These are phyloP conservation scores for Verbena officinalis DNA, from an alignment of 257 asterid genomes.

Conservation along the genomic window DNA sequence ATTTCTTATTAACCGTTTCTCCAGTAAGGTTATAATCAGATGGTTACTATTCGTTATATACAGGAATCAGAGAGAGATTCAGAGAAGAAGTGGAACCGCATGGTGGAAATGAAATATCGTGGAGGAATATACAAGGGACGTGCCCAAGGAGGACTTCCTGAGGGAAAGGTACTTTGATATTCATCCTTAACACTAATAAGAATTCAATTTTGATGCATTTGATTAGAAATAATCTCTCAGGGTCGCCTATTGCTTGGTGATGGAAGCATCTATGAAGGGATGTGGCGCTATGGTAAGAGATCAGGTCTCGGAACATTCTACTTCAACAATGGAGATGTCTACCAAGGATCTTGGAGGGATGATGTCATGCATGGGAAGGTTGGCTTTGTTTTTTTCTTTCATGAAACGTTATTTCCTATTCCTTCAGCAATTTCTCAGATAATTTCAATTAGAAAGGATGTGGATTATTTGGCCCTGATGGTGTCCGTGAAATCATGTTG, in stretches of 20 bases:
- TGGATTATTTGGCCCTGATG: neutral
- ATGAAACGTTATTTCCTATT: slow-evolving; percentile 1
- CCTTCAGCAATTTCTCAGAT: neutral
- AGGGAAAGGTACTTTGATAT: slow-evolving; percentile 80
- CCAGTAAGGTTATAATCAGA: slow-evolving; percentile 16
- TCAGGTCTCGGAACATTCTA: slow-evolving; percentile 89
- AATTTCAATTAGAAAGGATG: slow-evolving; percentile 1
- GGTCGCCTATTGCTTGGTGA: slow-evolving; percentile 82
- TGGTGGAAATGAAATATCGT: slow-evolving; percentile 80
- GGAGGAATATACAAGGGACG: slow-evolving; percentile 92
- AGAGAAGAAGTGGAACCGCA: slow-evolving; percentile 83
- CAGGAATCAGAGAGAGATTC: slow-evolving; percentile 94
- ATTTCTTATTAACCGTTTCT: neutral
- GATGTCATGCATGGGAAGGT: slow-evolving; percentile 99
- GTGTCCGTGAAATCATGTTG: slow-evolving; percentile 1
- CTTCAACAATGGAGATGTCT: slow-evolving; percentile 87
- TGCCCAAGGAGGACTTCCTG: slow-evolving; percentile 97
- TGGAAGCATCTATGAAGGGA: slow-evolving; percentile 91
- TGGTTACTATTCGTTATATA: slow-evolving; percentile 31
- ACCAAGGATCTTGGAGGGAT: slow-evolving; percentile 97
- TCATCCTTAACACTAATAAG: slow-evolving; percentile 24
- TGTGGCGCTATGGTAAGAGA: slow-evolving; percentile 96
- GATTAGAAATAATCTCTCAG: slow-evolving; percentile 39
- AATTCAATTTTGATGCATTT: slow-evolving; percentile 22
- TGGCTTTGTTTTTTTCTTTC: slow-evolving; percentile 18